Evolutionary conservation across 805 yeast genomes (phyloP), one percentile per base, ranked within the genome.

Genomic region (Zygotorulaspora florentina): DNA sequence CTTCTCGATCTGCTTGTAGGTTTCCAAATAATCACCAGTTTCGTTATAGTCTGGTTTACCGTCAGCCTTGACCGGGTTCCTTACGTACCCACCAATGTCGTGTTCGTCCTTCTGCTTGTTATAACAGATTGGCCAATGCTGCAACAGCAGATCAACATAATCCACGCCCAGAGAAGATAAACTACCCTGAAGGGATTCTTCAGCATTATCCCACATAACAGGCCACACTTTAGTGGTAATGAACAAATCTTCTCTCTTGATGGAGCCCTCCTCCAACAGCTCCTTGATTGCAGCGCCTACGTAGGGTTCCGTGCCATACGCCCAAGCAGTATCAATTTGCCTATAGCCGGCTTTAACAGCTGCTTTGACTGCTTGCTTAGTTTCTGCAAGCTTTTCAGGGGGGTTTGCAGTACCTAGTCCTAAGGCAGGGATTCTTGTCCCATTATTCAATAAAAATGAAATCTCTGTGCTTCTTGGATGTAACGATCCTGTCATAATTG

Each of bases 191-290:
- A 87, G 65, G 1, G 84, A 83, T 30, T 61, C 67, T 41, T 67
- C 79, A 6, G 78, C 81, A 15, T 64, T 61, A 50, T 71, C 61
- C 68, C 79, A 81, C 47, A 73, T 65, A n/a, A 74, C 65, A 45
- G 77, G 74, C 82, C 85, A 79, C 45, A 85, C 78, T 62, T 86
- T 86, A 39, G 90, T 83, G 44, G 90, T 83, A 55, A 86, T 70
- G 57, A 82, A 85, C 15, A 86, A 54, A 23, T 83, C 84, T 51
- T 77, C 77, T 58, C 82, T 68, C 53, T 72, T 72, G 40, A 74
- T 62, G 13, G 60, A 56, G 10, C 79, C 76, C 46, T 70, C 73
- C 12, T 64, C 72, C 47, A 79, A 67, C 46, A 75, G 62, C 47
- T 73, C 74, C 43, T 73, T 69, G 49, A 81, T 61, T 3, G 73